Percentiles rank a stretch among this genome's conserved stretches.
phyloP scores from a whole-genome alignment of 192 early-diverging fungal genomes.

The Coemansia sp. region DNA sequence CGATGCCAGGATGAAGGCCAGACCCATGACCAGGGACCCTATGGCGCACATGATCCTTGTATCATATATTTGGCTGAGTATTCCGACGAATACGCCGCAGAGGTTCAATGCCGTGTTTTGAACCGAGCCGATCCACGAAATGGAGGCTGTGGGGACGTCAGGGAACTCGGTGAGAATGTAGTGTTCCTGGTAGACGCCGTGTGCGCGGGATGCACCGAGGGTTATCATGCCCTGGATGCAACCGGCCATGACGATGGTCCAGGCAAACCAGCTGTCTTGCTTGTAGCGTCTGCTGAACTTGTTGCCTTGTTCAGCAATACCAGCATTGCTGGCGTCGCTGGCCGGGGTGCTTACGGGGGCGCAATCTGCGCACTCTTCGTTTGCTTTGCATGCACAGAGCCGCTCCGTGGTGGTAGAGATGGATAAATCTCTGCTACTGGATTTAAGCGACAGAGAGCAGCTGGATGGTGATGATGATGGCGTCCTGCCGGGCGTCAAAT shows the following conservation, averaged over 20 bases:
- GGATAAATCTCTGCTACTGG: not conserved
- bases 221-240: slow-evolving; percentile 43
- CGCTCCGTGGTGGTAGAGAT: too few relatives aligned
- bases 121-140: slow-evolving; percentile 50
- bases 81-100: slow-evolving; percentile 40
- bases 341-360: not conserved
- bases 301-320: not conserved
- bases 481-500: too few relatives aligned
- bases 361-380: slow-evolving; percentile 5
- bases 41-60: slow-evolving; percentile 21
- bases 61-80: slow-evolving; percentile 32
- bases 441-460: too few relatives aligned
- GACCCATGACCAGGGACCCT: slow-evolving; percentile 21
- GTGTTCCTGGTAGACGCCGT: slow-evolving; percentile 50
- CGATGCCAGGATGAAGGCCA: slow-evolving; percentile 44
- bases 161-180: slow-evolving; percentile 36
- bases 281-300: not conserved
- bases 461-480: too few relatives aligned
- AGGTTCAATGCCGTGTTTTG: slow-evolving; percentile 43
- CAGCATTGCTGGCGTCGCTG: not conserved
- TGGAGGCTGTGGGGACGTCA: slow-evolving; percentile 9
- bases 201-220: slow-evolving; percentile 33
- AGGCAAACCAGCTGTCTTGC: slow-evolving; percentile 36
- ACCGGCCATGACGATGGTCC: slow-evolving; percentile 36
- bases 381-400: not conserved